Conservation (phyloP, 352 stramenopile genomes). For the Pelagophyceae sp. region DNA sequence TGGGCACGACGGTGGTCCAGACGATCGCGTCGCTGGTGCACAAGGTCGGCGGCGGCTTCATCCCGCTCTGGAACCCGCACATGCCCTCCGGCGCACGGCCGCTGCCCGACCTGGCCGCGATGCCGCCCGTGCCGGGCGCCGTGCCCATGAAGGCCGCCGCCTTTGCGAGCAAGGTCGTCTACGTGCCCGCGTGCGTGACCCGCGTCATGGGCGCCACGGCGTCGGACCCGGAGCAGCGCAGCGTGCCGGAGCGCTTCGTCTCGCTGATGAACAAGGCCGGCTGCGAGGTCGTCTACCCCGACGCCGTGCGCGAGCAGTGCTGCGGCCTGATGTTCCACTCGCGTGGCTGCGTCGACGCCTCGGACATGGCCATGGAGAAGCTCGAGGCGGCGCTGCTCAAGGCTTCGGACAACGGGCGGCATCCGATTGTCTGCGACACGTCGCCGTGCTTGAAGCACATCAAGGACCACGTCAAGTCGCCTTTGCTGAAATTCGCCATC, state of each 20-base stretch:
- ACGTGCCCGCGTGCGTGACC: conserved; percentile 12
- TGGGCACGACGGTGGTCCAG: neutral
- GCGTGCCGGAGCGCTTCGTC: conserved; percentile 1
- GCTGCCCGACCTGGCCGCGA: neutral
- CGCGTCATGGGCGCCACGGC: conserved; percentile 7
- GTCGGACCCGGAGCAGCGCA: neutral
- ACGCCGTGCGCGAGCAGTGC: neutral
- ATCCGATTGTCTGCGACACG: conserved; percentile 16
- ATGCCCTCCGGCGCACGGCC: neutral
- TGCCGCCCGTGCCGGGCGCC: neutral
- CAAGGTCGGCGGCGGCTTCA: neutral
- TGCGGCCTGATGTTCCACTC: conserved; percentile 20
- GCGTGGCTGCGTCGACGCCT: conserved; percentile 12
- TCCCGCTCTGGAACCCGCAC: conserved; percentile 15
- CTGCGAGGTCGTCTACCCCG: conserved; percentile 10
- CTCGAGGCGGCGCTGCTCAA: neutral
- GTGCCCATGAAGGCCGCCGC: neutral
- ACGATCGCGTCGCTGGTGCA: neutral
- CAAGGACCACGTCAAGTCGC: conserved; percentile 9
- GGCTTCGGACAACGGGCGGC: conserved; percentile 2
- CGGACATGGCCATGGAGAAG: neutral
- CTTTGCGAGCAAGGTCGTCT: conserved; percentile 9
- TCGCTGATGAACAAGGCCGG: conserved; percentile 6
- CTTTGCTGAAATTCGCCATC: conserved; percentile 9
- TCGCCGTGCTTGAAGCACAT: conserved; percentile 17